These are phyloP conservation scores for Saccharomyces hybrid DNA, from an alignment of 1,139 yeast species.

Conservation along the genomic window DNA sequence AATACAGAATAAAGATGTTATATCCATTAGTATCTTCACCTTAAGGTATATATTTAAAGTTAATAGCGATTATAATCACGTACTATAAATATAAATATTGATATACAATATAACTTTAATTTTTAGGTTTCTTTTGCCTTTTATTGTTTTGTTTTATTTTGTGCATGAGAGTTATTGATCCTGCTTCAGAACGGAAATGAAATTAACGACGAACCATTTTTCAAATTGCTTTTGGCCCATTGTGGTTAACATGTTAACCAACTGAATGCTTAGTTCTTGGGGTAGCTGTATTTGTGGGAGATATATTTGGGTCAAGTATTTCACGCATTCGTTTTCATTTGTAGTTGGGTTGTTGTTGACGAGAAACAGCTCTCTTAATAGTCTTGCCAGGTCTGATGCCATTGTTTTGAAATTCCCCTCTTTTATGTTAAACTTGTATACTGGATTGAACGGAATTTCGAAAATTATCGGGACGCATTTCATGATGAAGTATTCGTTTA, in stretches of 20 bases:
- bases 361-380: slow-evolving; percentile 54
- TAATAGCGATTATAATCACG: not conserved
- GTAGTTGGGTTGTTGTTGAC: slow-evolving; percentile 24
- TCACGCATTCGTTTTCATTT: slow-evolving; percentile 37
- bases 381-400: slow-evolving; percentile 64
- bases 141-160: not conserved
- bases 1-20: not conserved
- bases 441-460: slow-evolving; percentile 71
- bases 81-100: not conserved
- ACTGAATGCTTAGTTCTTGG: slow-evolving; percentile 45
- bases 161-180: not conserved
- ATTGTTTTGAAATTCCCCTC: slow-evolving; percentile 75
- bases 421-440: slow-evolving; percentile 49
- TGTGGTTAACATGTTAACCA: slow-evolving; percentile 49
- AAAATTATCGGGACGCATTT: slow-evolving; percentile 63
- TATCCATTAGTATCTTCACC: not conserved
- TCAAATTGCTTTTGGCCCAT: slow-evolving; percentile 53
- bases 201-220: slow-evolving; percentile 44
- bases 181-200: not conserved
- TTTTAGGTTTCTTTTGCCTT: not conserved
- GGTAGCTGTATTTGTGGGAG: slow-evolving; percentile 58
- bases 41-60: not conserved
- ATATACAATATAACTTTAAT: not conserved
- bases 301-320: slow-evolving; percentile 44
- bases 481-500: slow-evolving; percentile 60